These are phyloP conservation scores for Suhomyces sp. DNA, from an alignment of 805 yeast species.

Conservation along the genomic window DNA sequence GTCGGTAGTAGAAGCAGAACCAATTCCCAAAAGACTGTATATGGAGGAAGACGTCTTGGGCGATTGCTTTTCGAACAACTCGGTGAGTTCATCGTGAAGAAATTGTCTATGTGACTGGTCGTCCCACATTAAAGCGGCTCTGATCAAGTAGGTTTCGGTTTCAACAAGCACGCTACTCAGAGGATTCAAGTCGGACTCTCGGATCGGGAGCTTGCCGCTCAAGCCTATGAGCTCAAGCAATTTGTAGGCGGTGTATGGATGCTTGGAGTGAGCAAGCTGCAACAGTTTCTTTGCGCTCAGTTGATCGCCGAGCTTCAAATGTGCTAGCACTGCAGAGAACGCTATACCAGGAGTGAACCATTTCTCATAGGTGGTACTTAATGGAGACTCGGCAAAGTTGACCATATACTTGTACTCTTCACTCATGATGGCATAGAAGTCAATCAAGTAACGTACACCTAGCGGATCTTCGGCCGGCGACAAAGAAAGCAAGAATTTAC, in stretches of 20 bases:
- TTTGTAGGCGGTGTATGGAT: constrained; percentile 56
- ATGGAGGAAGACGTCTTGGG: neutral
- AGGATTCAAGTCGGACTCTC: constrained; percentile 18
- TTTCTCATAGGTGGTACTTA: constrained; percentile 52
- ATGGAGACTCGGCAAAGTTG: constrained; percentile 53
- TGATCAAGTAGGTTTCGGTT: constrained; percentile 55
- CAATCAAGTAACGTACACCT: constrained; percentile 81
- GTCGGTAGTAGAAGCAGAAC: constrained; percentile 8
- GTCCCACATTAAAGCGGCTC: constrained; percentile 57
- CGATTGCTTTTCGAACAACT: constrained; percentile 5
- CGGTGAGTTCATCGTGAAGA: constrained; percentile 41
- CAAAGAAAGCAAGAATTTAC: constrained; percentile 65
- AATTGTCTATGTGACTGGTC: constrained; percentile 46
- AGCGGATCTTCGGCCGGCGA: constrained; percentile 79
- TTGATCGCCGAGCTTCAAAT: constrained; percentile 40
- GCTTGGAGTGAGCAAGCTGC: constrained; percentile 47
- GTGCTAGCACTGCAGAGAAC: constrained; percentile 64
- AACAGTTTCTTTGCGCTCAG: constrained; percentile 49
- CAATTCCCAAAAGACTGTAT: neutral
- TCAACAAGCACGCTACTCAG: constrained; percentile 39
- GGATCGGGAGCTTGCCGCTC: constrained; percentile 15
- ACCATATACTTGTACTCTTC: constrained; percentile 63
- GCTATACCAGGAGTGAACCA: constrained; percentile 76
- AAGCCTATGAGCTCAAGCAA: constrained; percentile 50
- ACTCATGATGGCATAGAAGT: constrained; percentile 67